Conservation (phyloP, 345 rosid species). For the Gossypium australe region DNA sequence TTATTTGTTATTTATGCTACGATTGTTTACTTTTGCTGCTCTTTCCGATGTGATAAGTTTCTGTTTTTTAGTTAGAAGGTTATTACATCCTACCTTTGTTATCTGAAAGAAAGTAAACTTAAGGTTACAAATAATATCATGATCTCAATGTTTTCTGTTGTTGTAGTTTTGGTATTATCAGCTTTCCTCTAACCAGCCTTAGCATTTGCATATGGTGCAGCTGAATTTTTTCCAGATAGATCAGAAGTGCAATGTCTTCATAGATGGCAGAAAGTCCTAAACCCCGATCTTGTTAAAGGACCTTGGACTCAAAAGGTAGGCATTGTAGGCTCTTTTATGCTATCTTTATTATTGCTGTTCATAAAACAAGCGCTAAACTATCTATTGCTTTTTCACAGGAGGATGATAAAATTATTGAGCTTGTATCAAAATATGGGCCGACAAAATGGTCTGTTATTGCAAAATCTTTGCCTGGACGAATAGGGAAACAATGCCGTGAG, state of each 20-base stretch:
- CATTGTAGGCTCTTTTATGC: neutral
- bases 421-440: constrained; percentile 73
- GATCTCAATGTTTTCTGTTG: neutral
- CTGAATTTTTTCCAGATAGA: constrained; percentile 75
- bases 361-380: constrained; percentile 10
- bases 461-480: constrained; percentile 86
- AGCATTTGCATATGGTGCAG: constrained; percentile 37
- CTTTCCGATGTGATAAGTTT: neutral
- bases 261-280: constrained; percentile 98
- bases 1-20: neutral
- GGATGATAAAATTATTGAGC: constrained; percentile 77
- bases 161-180: neutral
- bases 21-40: neutral
- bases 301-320: constrained; percentile 95
- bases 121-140: neutral
- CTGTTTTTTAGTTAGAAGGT: neutral
- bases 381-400: constrained; percentile 43
- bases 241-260: constrained; percentile 98
- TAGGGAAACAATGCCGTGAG: constrained; percentile 98
- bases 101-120: neutral
- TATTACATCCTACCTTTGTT: neutral
- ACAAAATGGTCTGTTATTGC: constrained; percentile 94
- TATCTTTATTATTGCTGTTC: constrained; percentile 9
- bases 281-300: constrained; percentile 95
- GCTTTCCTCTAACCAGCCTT: neutral